A percentile compares a stretch with the other conserved stretches of the same genome.
phyloP scores from a whole-genome alignment of 2,329 filamentous ascomycete genomes.

The Fusarium sp. region DNA sequence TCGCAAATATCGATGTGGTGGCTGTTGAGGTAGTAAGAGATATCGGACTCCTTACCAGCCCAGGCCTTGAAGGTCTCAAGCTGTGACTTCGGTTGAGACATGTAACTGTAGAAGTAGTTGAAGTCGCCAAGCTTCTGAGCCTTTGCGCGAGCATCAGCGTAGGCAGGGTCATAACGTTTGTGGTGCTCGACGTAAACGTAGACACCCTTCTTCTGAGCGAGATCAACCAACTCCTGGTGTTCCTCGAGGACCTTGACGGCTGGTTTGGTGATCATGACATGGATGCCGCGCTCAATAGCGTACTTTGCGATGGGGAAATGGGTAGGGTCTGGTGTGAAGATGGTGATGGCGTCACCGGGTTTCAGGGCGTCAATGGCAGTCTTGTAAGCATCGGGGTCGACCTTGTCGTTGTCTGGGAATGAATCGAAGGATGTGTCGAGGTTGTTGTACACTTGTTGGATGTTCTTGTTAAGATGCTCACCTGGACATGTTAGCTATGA shows the following conservation, averaged over 20 bases:
- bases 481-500: constrained; percentile 59
- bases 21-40: constrained; percentile 95
- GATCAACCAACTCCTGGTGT: constrained; percentile 81
- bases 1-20: constrained; percentile 95
- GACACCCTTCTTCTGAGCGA: constrained; percentile 79
- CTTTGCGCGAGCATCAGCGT: constrained; percentile 85
- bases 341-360: constrained; percentile 89
- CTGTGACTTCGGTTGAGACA: constrained; percentile 92
- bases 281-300: constrained; percentile 87
- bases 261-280: constrained; percentile 94
- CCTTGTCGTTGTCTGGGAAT: constrained; percentile 78
- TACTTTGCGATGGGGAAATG: constrained; percentile 94
- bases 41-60: constrained; percentile 92
- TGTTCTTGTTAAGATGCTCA: constrained; percentile 88
- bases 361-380: constrained; percentile 84
- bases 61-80: constrained; percentile 95
- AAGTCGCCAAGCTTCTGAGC: constrained; percentile 87
- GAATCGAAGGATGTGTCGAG: constrained; percentile 89
- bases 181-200: constrained; percentile 97
- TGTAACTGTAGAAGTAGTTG: constrained; percentile 98
- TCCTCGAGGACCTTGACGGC: constrained; percentile 86
- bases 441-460: constrained; percentile 86
- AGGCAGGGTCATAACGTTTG: constrained; percentile 95
- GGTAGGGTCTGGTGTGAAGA: constrained; percentile 94
- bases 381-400: constrained; percentile 88